phyloP scores from a whole-genome alignment of 192 early-diverging fungal species.

The Cetraspora pellucida region DNA sequence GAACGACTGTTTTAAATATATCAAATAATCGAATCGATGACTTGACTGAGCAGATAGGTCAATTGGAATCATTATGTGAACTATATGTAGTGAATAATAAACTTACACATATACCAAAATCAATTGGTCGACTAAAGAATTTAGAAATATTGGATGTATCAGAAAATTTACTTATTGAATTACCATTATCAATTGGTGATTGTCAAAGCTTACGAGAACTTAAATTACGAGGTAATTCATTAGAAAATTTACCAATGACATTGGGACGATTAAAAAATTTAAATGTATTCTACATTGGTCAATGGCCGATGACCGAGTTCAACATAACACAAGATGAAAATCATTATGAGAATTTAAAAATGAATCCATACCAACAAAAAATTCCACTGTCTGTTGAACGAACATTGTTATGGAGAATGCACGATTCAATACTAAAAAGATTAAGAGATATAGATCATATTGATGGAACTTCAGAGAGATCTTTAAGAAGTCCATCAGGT shows the following conservation, averaged over 20 bases:
- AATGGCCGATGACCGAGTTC: constrained; percentile 50
- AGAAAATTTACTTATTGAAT: constrained; percentile 40
- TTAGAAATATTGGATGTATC: constrained; percentile 44
- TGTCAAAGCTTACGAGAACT: constrained; percentile 39
- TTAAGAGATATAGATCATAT: constrained; percentile 49
- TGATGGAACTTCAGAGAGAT: constrained; percentile 37
- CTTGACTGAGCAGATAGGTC: constrained; percentile 42
- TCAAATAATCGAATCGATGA: constrained; percentile 45
- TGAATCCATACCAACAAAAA: constrained; percentile 42
- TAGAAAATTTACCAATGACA: constrained; percentile 45
- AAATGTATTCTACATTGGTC: constrained; percentile 48
- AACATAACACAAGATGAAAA: constrained; percentile 39
- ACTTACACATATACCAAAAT: constrained; percentile 52
- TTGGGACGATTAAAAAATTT: constrained; percentile 41
- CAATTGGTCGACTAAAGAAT: constrained; percentile 43
- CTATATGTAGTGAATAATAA: constrained; percentile 51
- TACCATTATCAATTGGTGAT: constrained; percentile 46
- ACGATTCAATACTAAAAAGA: constrained; percentile 48
- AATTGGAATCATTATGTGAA: constrained; percentile 42
- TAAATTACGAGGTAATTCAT: constrained; percentile 42
- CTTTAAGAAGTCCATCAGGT: constrained; percentile 26
- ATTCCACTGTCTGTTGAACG: constrained; percentile 49
- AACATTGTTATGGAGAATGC: constrained; percentile 49
- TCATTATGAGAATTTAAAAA: constrained; percentile 37
- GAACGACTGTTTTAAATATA: constrained; percentile 44